Evolutionary conservation across 352 stramenopile genomes (phyloP).

Genomic region (Globisporangium yorkense): DNA sequence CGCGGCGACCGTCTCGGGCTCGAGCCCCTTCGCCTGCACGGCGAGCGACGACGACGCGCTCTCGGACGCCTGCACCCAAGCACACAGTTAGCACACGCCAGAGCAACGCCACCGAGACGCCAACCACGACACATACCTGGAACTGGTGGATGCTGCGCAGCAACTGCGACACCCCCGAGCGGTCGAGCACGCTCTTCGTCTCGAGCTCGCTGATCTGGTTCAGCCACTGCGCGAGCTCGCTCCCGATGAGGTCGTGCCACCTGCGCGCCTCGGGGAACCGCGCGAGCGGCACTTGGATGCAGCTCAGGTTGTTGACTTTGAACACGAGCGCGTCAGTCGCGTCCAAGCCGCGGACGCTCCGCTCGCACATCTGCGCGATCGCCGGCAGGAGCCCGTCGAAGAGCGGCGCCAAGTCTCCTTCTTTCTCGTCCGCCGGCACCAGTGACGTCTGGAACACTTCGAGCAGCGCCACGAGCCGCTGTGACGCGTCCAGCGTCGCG

Average conservation of each 20-base stretch:
- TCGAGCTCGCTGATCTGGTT: constrained; percentile 40
- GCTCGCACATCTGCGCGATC: constrained; percentile 43
- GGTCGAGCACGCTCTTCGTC: constrained; percentile 38
- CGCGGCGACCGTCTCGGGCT: constrained; percentile 37
- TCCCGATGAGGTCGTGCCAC: constrained; percentile 29
- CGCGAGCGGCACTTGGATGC: constrained; percentile 37
- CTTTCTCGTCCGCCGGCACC: constrained; percentile 41
- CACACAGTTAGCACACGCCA: neutral
- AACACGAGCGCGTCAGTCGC: constrained; percentile 56
- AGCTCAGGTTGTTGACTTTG: constrained; percentile 70
- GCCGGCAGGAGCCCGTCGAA: constrained; percentile 47
- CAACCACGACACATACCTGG: constrained; percentile 13
- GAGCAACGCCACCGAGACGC: neutral
- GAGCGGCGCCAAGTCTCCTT: constrained; percentile 41
- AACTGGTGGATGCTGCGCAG: constrained; percentile 34
- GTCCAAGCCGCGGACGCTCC: constrained; percentile 30
- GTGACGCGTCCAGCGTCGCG: constrained; percentile 44
- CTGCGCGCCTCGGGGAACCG: constrained; percentile 35
- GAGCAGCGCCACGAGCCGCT: constrained; percentile 48
- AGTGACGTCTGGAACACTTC: constrained; percentile 59
- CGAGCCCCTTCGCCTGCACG: constrained; percentile 20
- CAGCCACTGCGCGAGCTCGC: constrained; percentile 31
- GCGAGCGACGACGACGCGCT: neutral
- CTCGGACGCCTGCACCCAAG: neutral
- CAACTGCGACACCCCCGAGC: constrained; percentile 28